A percentile compares a stretch with the other conserved stretches of the same genome.
phyloP scores from a whole-genome alignment of 345 rosid genomes.

The Durio zibethinus region DNA sequence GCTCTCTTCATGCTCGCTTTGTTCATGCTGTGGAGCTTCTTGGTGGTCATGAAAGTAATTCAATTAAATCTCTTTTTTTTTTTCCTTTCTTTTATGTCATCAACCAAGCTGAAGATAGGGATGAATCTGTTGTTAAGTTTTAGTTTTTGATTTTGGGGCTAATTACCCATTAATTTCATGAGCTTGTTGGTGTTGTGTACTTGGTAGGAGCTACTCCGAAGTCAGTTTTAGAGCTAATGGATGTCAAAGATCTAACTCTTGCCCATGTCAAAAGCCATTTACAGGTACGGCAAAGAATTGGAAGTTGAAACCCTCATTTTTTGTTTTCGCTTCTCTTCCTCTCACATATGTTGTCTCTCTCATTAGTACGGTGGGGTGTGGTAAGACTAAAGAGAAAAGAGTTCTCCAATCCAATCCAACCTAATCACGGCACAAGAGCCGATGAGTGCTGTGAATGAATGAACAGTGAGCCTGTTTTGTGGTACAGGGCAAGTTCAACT shows the following conservation, averaged over 20 bases:
- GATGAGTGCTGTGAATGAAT: conserved; percentile 37
- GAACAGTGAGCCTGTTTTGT: conserved; percentile 27
- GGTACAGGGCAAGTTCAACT: conserved; percentile 36
- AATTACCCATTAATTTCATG: background rate
- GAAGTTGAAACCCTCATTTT: background rate
- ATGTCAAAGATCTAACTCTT: conserved; percentile 68
- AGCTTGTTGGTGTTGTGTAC: background rate
- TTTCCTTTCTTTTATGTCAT: background rate
- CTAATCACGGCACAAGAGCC: conserved; percentile 40
- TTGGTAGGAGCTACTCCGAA: conserved; percentile 75
- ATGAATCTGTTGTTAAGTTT: background rate
- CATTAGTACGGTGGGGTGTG: background rate
- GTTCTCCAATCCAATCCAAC: background rate
- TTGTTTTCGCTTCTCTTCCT: background rate
- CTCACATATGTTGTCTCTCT: background rate
- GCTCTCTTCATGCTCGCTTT: conserved; percentile 79
- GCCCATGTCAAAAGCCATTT: conserved; percentile 87
- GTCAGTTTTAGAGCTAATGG: conserved; percentile 76
- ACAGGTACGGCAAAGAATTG: conserved; percentile 47
- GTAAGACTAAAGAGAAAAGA: background rate
- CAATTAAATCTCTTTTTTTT: background rate
- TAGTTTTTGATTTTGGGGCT: background rate
- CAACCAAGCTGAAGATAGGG: background rate
- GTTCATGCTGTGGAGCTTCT: conserved; percentile 89
- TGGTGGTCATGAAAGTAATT: conserved; percentile 90